A percentile compares a stretch with the other conserved stretches of the same genome.
Evolutionary conservation across 345 rosid species (phyloP).

Genomic region (Bretschneidera sinensis): DNA sequence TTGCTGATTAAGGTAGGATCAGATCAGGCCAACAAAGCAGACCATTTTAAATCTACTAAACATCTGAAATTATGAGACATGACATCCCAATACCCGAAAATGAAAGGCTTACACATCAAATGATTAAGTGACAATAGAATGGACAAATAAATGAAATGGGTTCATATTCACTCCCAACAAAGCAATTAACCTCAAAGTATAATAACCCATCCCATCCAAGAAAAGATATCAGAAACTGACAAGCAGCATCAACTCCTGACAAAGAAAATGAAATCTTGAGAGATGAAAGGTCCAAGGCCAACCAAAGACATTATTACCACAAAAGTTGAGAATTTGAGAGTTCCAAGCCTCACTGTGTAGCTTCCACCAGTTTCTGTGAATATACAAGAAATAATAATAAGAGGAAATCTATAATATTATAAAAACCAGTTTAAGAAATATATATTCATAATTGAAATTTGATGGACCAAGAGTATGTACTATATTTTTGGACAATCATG

Average conservation of each 20-base stretch:
- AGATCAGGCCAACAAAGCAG: too few relatives aligned
- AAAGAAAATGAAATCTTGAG: neutral
- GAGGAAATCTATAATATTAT: neutral
- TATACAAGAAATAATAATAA: slow-evolving; percentile 15
- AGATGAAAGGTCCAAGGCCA: neutral
- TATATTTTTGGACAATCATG: too few relatives aligned
- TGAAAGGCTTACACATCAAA: slow-evolving; percentile 6
- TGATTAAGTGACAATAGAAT: neutral
- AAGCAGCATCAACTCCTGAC: slow-evolving; percentile 5
- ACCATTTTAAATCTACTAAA: too few relatives aligned
- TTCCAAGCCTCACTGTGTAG: slow-evolving; percentile 31
- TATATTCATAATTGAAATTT: too few relatives aligned
- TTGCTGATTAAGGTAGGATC: too few relatives aligned
- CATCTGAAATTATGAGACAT: too few relatives aligned
- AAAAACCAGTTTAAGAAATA: neutral
- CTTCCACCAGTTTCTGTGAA: slow-evolving; percentile 39
- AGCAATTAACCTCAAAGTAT: neutral
- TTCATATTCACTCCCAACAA: neutral
- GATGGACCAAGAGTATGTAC: too few relatives aligned
- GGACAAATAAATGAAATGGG: neutral
- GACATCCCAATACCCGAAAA: too few relatives aligned
- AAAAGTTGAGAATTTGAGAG: neutral
- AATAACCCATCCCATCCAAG: neutral
- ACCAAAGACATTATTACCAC: slow-evolving; percentile 10
- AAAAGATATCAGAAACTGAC: neutral